phyloP scores from a whole-genome alignment of 2,329 filamentous ascomycete species.

The Diaporthe sp. region DNA sequence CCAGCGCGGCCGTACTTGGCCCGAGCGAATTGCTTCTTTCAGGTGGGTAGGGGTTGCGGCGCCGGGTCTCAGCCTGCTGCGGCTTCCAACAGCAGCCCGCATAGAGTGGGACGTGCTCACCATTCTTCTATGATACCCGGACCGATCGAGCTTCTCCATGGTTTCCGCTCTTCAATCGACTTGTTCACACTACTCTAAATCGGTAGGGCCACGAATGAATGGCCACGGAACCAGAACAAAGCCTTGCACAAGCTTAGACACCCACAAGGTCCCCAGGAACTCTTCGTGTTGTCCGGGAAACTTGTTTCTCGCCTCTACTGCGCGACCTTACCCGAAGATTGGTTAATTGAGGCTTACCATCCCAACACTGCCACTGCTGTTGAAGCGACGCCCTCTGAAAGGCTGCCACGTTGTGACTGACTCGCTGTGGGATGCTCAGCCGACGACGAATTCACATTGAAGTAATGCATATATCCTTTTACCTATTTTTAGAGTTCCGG shows the following conservation, averaged over 20 bases:
- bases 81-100: too few relatives aligned
- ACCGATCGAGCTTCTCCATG: too few relatives aligned
- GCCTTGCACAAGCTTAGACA: not conserved
- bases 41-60: slow-evolving; percentile 8
- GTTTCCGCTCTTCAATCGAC: not conserved
- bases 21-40: slow-evolving; percentile 12
- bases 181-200: not conserved
- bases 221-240: not conserved
- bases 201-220: not conserved
- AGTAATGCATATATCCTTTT: rapidly evolving
- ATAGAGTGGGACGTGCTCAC: too few relatives aligned
- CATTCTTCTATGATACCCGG: not conserved
- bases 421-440: not conserved
- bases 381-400: not conserved
- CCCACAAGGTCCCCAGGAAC: too few relatives aligned
- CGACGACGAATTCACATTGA: too few relatives aligned
- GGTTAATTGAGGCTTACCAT: not conserved
- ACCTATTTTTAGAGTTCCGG: not conserved
- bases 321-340: not conserved
- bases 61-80: not conserved
- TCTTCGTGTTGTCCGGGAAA: not conserved
- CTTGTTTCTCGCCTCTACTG: not conserved
- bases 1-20: not conserved
- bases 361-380: not conserved
- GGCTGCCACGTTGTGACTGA: not conserved